phyloP scores from a whole-genome alignment of 371 early-diverging fungal species.

The Lichtheimia ramosa region DNA sequence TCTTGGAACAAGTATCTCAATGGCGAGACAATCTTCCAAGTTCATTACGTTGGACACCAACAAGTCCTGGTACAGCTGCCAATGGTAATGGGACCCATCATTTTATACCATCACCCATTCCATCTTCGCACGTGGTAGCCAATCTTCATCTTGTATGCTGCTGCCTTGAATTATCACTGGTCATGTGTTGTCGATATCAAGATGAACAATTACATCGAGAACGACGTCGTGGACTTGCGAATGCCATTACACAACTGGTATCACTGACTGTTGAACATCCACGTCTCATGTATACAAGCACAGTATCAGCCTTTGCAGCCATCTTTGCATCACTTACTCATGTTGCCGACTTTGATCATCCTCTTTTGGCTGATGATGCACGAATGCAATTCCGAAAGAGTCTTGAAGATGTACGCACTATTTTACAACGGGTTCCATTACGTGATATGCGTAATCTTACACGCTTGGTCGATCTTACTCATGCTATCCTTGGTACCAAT shows the following conservation, averaged over 20 bases:
- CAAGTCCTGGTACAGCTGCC: neutral
- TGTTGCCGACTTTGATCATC: slow-evolving; percentile 38
- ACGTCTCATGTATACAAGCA: slow-evolving; percentile 34
- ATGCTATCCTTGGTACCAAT: slow-evolving; percentile 19
- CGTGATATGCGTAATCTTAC: slow-evolving; percentile 29
- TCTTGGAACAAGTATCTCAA: slow-evolving; percentile 31
- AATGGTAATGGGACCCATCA: too few relatives aligned
- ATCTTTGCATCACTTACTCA: slow-evolving; percentile 46
- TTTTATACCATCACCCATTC: neutral
- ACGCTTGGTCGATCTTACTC: slow-evolving; percentile 31
- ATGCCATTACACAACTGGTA: slow-evolving; percentile 39
- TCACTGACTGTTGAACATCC: slow-evolving; percentile 34
- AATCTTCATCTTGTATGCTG: slow-evolving; percentile 37
- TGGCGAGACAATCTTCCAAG: slow-evolving; percentile 35
- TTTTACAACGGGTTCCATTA: slow-evolving; percentile 9
- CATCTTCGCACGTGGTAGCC: slow-evolving; percentile 27
- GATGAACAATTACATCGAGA: slow-evolving; percentile 34
- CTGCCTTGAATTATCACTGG: slow-evolving; percentile 35
- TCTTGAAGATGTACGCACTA: slow-evolving; percentile 34
- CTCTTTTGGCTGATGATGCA: slow-evolving; percentile 26
- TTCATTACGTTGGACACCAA: slow-evolving; percentile 29
- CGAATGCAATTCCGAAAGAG: slow-evolving; percentile 40
- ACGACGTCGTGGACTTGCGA: slow-evolving; percentile 33
- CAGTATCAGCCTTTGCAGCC: slow-evolving; percentile 35
- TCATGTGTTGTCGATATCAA: slow-evolving; percentile 44